phyloP scores from a whole-genome alignment of 2,329 filamentous ascomycete genomes.

The Fusarium mangiferae region DNA sequence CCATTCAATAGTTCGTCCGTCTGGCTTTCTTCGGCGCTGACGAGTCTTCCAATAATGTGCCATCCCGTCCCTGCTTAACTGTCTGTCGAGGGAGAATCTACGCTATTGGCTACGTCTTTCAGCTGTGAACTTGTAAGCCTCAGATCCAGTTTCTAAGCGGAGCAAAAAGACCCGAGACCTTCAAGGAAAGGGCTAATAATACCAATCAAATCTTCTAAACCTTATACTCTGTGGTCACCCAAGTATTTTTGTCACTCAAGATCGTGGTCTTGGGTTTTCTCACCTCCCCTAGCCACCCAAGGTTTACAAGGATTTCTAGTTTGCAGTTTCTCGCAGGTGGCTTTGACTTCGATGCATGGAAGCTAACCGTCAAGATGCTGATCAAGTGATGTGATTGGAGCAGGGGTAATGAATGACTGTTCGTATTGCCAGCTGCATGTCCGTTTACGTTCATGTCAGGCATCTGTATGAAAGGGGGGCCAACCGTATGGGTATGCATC shows the following conservation, averaged over 20 bases:
- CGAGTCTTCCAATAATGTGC: slow-evolving; percentile 21
- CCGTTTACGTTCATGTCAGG: slow-evolving; percentile 9
- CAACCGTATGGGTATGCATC: neutral
- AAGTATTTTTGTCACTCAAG: neutral
- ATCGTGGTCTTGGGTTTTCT: neutral
- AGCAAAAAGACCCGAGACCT: neutral
- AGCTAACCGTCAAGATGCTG: slow-evolving; percentile 8
- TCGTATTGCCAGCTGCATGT: slow-evolving; percentile 19
- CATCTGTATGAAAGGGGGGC: slow-evolving; percentile 16
- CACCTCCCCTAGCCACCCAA: neutral
- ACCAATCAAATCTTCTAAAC: neutral
- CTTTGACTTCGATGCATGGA: slow-evolving; percentile 10
- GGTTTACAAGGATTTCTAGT: slow-evolving; percentile 13
- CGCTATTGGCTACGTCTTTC: slow-evolving; percentile 31
- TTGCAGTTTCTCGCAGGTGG: slow-evolving; percentile 13
- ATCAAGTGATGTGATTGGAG: slow-evolving; percentile 25
- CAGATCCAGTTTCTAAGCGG: slow-evolving; percentile 4
- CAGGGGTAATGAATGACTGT: neutral
- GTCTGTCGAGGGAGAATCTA: slow-evolving; percentile 24
- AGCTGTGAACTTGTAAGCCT: slow-evolving; percentile 31
- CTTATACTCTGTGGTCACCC: neutral
- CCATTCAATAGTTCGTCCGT: slow-evolving; percentile 8
- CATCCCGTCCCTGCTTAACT: slow-evolving; percentile 21
- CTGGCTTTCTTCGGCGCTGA: neutral
- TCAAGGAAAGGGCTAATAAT: neutral